phyloP scores from a whole-genome alignment of 768 basidiomycete genomes.

The Podaxis mareebaensis region DNA sequence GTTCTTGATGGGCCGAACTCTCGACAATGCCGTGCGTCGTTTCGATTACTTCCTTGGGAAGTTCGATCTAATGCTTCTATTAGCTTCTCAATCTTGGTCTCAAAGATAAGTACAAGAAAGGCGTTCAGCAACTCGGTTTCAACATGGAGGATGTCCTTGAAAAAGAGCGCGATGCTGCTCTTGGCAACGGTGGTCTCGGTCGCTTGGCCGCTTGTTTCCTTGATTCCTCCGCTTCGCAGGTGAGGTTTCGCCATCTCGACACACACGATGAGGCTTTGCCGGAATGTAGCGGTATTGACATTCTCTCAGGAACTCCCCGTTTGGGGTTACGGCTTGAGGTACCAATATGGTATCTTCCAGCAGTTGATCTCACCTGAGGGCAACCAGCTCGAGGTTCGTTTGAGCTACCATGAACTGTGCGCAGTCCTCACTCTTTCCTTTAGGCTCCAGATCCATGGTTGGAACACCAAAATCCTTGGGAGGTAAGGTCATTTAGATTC shows the following conservation, averaged over 20 bases:
- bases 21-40: conserved; percentile 60
- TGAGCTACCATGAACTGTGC: background rate
- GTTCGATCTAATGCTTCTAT: background rate
- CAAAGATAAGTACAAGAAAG: conserved; percentile 70
- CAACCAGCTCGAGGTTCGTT: conserved; percentile 67
- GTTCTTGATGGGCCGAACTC: conserved; percentile 83
- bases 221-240: conserved; percentile 86
- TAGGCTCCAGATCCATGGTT: conserved; percentile 91
- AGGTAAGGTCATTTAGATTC: conserved; percentile 31
- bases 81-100: conserved; percentile 88
- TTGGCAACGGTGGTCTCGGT: conserved; percentile 95
- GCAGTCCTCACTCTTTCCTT: conserved; percentile 16
- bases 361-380: conserved; percentile 86
- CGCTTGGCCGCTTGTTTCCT: conserved; percentile 97
- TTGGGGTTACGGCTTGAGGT: conserved; percentile 94
- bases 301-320: conserved; percentile 69
- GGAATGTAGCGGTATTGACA: background rate
- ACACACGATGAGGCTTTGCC: background rate
- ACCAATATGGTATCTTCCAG: conserved; percentile 97
- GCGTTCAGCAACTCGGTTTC: conserved; percentile 82
- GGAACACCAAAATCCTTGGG: conserved; percentile 86
- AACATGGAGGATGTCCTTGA: conserved; percentile 84
- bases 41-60: conserved; percentile 4
- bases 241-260: conserved; percentile 51
- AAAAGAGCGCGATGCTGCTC: conserved; percentile 89